Evolutionary conservation across 208 protist genomes (phyloP).

Genomic region (Trichomonas vaginalis): DNA sequence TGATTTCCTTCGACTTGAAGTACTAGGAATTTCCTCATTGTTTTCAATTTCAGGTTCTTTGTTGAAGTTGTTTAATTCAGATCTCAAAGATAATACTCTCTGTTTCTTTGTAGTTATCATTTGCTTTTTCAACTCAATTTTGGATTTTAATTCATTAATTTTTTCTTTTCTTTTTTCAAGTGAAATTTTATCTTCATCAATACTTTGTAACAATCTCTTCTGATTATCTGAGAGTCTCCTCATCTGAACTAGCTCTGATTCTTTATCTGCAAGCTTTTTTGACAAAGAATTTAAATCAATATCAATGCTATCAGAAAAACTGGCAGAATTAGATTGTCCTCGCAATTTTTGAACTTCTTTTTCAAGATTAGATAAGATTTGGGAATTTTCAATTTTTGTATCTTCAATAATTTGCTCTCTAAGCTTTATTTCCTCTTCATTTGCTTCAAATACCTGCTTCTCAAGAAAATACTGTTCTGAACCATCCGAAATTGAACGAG

Average conservation of each 20-base stretch:
- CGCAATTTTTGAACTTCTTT: background rate
- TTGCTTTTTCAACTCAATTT: background rate
- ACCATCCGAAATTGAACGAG: background rate
- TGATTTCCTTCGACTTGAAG: no score
- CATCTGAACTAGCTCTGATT: background rate
- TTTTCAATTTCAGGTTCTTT: background rate
- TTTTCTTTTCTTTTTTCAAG: background rate
- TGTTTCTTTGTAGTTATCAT: background rate
- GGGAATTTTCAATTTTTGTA: background rate
- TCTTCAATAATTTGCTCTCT: background rate
- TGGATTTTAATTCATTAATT: background rate
- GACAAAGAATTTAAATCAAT: background rate
- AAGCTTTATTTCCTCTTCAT: background rate
- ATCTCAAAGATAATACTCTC: background rate
- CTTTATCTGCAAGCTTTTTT: background rate
- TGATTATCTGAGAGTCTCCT: background rate
- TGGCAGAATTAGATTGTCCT: background rate
- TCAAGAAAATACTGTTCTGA: background rate
- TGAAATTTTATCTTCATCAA: background rate
- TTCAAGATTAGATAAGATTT: background rate
- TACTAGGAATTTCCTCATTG: no score
- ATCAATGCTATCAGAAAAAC: background rate
- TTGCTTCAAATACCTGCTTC: background rate
- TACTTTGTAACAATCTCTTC: background rate
- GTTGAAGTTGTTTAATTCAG: background rate